These are phyloP conservation scores for Clausena lansium DNA, from an alignment of 345 rosid species.

Conservation along the genomic window DNA sequence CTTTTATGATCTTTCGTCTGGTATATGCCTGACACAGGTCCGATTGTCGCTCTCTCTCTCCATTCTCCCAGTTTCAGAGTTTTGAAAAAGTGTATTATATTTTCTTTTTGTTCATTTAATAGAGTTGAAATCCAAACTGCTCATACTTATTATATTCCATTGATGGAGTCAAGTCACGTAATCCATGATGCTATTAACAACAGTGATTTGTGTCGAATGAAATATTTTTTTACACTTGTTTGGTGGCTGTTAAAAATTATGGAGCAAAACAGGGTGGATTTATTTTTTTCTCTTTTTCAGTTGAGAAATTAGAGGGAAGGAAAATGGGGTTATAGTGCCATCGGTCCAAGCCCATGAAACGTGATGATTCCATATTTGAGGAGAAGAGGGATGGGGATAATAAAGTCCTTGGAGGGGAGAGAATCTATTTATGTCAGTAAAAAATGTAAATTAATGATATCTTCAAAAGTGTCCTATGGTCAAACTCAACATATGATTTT, in stretches of 20 bases:
- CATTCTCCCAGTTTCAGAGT: background rate
- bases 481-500: background rate
- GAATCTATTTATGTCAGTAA: background rate
- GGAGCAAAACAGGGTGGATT: background rate
- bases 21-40: slow-evolving; percentile 90
- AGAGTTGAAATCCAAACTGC: background rate
- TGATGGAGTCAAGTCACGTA: background rate
- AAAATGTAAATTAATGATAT: background rate
- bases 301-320: background rate
- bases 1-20: slow-evolving; percentile 88
- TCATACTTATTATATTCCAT: background rate
- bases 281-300: background rate
- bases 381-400: background rate
- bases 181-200: background rate
- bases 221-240: background rate
- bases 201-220: background rate
- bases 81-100: background rate
- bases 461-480: background rate
- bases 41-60: slow-evolving; percentile 12
- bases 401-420: background rate
- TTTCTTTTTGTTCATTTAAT: background rate
- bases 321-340: no score
- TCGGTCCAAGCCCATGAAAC: background rate
- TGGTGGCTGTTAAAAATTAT: background rate
- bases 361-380: background rate